Evolutionary conservation across 1,139 yeast genomes (phyloP), one percentile per base, ranked within the genome.

Genomic region (Nadsonia starkeyi-henricii): DNA sequence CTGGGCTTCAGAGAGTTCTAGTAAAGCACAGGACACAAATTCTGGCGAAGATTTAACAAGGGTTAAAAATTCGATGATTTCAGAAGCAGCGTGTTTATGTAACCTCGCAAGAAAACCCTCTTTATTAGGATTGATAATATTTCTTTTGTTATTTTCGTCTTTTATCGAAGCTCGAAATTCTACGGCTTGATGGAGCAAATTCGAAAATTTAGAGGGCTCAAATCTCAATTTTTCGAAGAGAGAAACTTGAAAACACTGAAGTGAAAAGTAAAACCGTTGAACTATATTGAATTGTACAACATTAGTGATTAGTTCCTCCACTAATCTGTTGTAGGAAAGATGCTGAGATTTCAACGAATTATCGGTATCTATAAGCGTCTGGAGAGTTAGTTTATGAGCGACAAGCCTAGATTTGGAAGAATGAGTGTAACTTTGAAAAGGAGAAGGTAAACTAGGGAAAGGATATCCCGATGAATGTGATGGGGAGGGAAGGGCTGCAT

Each of bases 11-110:
- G 56, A 47, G 57, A 65, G 52, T 18, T 60, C 55, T 8, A 58
- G 49, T n/a, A 63, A 50, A 1, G 64, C 59, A 13, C 64, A 56
- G 36, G 65, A 62, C 12, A 65, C 54, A 45, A 65, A 65, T 17
- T 62, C 62, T 0, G 69, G 69, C 2, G 68, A 62, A 1, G 67
- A 58, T 44, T 65, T 59, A 21, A 64, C 54, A 36, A 65, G 52
- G 4, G 66, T 59, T 45, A 65, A 48, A 49, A 64, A 64, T 7
- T n/a, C 39, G 5, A 33, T 13, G 17, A 33, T 33, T 13, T 33
- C 39, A 5, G 15, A 5, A 13, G 17, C 17, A 15, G 39, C 4
- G 15, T 33, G 4, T 33, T 13, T n/a, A 4, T 5, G 17, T 13
- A 33, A 15, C 17, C 39, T 33, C 17, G 15, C 17, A 5, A 33